Evolutionary conservation across 2,329 filamentous ascomycete genomes (phyloP).

Genomic region (Zymoseptoria crescenta): DNA sequence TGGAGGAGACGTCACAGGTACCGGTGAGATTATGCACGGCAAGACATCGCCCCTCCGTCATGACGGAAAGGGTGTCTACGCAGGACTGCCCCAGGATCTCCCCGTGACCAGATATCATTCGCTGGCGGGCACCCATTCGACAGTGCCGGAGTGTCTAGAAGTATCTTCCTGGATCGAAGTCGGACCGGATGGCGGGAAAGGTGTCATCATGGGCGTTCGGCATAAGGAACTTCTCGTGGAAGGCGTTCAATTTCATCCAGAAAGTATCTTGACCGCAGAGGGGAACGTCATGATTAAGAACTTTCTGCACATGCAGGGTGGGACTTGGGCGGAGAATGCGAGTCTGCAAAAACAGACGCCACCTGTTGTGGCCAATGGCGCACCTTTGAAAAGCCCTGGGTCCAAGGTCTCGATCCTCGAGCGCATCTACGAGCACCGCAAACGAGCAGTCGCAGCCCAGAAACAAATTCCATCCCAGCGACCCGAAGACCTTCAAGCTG

Average conservation of each 20-base stretch:
- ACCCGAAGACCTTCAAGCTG: slow-evolving; percentile 72
- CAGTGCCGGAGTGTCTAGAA: slow-evolving; percentile 76
- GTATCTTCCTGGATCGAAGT: slow-evolving; percentile 82
- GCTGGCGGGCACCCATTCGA: slow-evolving; percentile 81
- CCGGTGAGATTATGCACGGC: slow-evolving; percentile 92
- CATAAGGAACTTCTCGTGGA: slow-evolving; percentile 90
- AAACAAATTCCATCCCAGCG: slow-evolving; percentile 80
- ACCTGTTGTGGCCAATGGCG: slow-evolving; percentile 30
- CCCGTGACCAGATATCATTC: slow-evolving; percentile 95
- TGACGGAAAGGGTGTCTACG: slow-evolving; percentile 86
- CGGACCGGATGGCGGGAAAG: slow-evolving; percentile 65
- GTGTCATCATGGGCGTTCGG: slow-evolving; percentile 92
- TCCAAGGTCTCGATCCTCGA: slow-evolving; percentile 75
- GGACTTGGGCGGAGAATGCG: slow-evolving; percentile 82
- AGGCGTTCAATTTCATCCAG: slow-evolving; percentile 94
- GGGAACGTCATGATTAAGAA: slow-evolving; percentile 87
- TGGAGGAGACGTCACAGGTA: slow-evolving; percentile 82
- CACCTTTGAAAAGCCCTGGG: slow-evolving; percentile 26
- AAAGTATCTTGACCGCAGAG: slow-evolving; percentile 88
- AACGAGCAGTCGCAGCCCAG: slow-evolving; percentile 66
- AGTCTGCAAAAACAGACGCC: slow-evolving; percentile 37
- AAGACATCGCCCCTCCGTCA: slow-evolving; percentile 90
- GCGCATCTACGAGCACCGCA: slow-evolving; percentile 79
- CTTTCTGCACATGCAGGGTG: slow-evolving; percentile 78
- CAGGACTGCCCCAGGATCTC: slow-evolving; percentile 67